A percentile compares a stretch with the other conserved stretches of the same genome.
Conservation (phyloP, 306 rosid species). For the Crataegus laevigata region DNA sequence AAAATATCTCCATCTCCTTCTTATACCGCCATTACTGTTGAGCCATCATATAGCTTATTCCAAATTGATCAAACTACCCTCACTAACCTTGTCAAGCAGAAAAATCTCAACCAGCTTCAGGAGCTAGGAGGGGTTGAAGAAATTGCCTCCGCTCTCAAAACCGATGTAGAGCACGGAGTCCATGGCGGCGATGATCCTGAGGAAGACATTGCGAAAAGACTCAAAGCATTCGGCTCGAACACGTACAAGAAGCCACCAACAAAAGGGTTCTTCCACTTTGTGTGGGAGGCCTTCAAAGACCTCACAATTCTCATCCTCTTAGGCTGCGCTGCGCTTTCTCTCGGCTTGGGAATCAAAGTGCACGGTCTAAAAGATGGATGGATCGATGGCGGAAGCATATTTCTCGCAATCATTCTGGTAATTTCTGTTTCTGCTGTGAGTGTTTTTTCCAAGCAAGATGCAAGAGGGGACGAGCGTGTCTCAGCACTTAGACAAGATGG, state of each 20-base stretch:
- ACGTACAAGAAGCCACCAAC: slow-evolving; percentile 18
- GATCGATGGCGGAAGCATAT: slow-evolving; percentile 34
- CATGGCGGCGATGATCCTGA: not conserved
- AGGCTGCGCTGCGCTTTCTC: slow-evolving; percentile 35
- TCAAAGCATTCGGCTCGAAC: slow-evolving; percentile 28
- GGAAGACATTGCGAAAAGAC: slow-evolving; percentile 12
- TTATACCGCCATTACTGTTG: slow-evolving; percentile 5
- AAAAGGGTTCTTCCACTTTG: slow-evolving; percentile 19
- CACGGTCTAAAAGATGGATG: slow-evolving; percentile 35
- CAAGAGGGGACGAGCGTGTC: too few species aligned
- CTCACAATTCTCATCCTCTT: slow-evolving; percentile 29
- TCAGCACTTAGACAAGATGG: too few species aligned
- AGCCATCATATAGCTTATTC: too few species aligned
- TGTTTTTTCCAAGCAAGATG: too few species aligned
- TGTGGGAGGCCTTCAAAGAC: slow-evolving; percentile 29
- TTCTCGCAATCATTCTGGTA: slow-evolving; percentile 12
- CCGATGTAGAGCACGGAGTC: slow-evolving; percentile 19
- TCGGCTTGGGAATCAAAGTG: slow-evolving; percentile 28
- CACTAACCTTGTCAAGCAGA: slow-evolving; percentile 26
- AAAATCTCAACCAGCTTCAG: slow-evolving; percentile 11
- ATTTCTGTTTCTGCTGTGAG: slow-evolving; percentile 2
- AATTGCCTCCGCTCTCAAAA: slow-evolving; percentile 21
- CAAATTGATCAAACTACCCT: slow-evolving; percentile 17
- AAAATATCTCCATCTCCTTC: not conserved
- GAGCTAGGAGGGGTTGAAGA: slow-evolving; percentile 28